A percentile compares a stretch with the other conserved stretches of the same genome.
Conservation (phyloP, 139 green algal genomes). For the Deuterostichococcus epilithicus region DNA sequence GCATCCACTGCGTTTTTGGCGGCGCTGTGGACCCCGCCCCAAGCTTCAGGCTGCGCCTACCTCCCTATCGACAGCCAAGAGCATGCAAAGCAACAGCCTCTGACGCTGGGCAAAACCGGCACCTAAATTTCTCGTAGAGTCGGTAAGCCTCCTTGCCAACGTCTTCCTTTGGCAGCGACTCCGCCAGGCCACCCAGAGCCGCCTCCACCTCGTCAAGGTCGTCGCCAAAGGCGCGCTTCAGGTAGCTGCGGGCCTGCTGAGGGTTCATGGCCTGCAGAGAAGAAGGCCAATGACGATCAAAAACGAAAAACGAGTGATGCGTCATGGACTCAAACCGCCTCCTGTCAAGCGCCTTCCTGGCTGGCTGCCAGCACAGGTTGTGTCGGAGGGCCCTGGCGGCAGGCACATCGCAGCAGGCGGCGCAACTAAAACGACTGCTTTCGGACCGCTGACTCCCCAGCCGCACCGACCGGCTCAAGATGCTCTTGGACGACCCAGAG, state of each 20-base stretch:
- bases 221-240: slow-evolving; percentile 24
- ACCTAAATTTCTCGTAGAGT: slow-evolving; percentile 40
- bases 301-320: too few species aligned
- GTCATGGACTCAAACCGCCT: too few species aligned
- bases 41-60: background rate
- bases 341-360: too few species aligned
- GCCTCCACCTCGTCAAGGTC: slow-evolving; percentile 21
- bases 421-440: background rate
- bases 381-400: too few species aligned
- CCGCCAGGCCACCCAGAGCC: slow-evolving; percentile 24
- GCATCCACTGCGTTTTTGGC: too few species aligned
- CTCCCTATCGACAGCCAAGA: background rate
- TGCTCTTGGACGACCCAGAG: too few species aligned
- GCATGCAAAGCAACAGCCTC: too few species aligned
- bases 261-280: slow-evolving; percentile 22
- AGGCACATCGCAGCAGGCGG: too few species aligned
- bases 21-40: too few species aligned
- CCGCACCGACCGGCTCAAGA: too few species aligned
- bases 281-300: background rate
- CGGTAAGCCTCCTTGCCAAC: slow-evolving; percentile 26
- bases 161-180: slow-evolving; percentile 10
- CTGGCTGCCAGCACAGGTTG: too few species aligned
- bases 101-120: slow-evolving; percentile 2
- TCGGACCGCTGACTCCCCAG: background rate
- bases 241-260: slow-evolving; percentile 18